Conservation (phyloP, 805 yeast genomes). For the Ogataea haglerorum region DNA sequence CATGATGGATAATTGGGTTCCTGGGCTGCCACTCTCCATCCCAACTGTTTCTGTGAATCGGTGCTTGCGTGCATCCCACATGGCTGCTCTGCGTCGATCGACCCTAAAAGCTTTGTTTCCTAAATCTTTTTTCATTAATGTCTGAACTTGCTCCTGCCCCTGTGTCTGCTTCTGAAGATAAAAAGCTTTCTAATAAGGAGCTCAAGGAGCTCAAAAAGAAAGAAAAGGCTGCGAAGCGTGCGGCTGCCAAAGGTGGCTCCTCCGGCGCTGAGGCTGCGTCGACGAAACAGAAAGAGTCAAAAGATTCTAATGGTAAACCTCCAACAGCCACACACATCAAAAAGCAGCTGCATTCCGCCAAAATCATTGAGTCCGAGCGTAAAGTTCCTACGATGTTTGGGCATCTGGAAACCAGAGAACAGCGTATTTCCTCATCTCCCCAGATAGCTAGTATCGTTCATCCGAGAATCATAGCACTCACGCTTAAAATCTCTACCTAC, state of each 20-base stretch:
- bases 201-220: constrained; percentile 82
- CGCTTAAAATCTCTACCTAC: constrained; percentile 78
- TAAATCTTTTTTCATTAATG: constrained; percentile 3
- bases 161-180: constrained; percentile 1
- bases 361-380: constrained; percentile 39
- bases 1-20: too few relatives aligned
- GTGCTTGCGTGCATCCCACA: neutral
- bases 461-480: constrained; percentile 75
- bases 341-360: constrained; percentile 51
- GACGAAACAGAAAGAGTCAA: constrained; percentile 5
- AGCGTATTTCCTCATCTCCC: constrained; percentile 58
- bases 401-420: constrained; percentile 77
- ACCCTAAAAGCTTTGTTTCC: constrained; percentile 4
- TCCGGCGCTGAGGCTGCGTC: constrained; percentile 8
- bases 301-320: constrained; percentile 33
- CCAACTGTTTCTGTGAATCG: neutral
- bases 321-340: constrained; percentile 50
- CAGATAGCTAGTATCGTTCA: constrained; percentile 70
- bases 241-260: constrained; percentile 70
- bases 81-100: constrained; percentile 9
- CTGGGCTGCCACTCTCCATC: too few relatives aligned
- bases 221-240: constrained; percentile 90
- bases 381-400: constrained; percentile 68
- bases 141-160: constrained; percentile 3
- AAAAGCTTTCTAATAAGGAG: constrained; percentile 63